A percentile compares a stretch with the other conserved stretches of the same genome.
phyloP scores from a whole-genome alignment of 1,139 yeast species.

The Candida mesenterica region DNA sequence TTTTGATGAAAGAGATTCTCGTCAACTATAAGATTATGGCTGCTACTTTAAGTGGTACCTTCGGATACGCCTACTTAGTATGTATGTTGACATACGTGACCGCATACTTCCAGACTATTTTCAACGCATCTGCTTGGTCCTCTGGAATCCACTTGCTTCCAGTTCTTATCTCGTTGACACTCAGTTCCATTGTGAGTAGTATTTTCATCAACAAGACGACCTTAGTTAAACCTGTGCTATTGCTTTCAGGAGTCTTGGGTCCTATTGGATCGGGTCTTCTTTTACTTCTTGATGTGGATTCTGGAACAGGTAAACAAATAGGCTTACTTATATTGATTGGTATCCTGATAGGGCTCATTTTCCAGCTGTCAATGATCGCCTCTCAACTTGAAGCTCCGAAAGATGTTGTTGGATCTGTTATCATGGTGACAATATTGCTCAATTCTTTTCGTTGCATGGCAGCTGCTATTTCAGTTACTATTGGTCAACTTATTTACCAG shows the following conservation, averaged over 20 bases:
- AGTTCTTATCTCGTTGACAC: slow-evolving; percentile 17
- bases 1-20: slow-evolving; percentile 45
- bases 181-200: slow-evolving; percentile 19
- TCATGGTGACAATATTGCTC: slow-evolving; percentile 19
- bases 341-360: slow-evolving; percentile 20
- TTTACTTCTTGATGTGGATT: slow-evolving; percentile 14
- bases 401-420: slow-evolving; percentile 18
- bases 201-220: slow-evolving; percentile 16
- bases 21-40: slow-evolving; percentile 32
- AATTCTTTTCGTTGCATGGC: slow-evolving; percentile 20
- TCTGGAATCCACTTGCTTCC: slow-evolving; percentile 24
- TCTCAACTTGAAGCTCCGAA: slow-evolving; percentile 23
- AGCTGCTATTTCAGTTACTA: slow-evolving; percentile 19
- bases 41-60: slow-evolving; percentile 28
- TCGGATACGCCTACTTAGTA: slow-evolving; percentile 19
- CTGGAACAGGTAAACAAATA: slow-evolving; percentile 13
- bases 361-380: slow-evolving; percentile 21
- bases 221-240: slow-evolving; percentile 16
- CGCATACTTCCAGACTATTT: slow-evolving; percentile 24
- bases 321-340: slow-evolving; percentile 22
- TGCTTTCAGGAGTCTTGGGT: slow-evolving; percentile 18
- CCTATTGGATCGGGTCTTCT: slow-evolving; percentile 19
- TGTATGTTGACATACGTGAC: slow-evolving; percentile 19
- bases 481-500: slow-evolving; percentile 18
- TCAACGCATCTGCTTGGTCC: slow-evolving; percentile 17